A percentile compares a stretch with the other conserved stretches of the same genome.
phyloP scores from a whole-genome alignment of 228 moss, liverwort and hornwort genomes.

The Sphagnum magellanicum region DNA sequence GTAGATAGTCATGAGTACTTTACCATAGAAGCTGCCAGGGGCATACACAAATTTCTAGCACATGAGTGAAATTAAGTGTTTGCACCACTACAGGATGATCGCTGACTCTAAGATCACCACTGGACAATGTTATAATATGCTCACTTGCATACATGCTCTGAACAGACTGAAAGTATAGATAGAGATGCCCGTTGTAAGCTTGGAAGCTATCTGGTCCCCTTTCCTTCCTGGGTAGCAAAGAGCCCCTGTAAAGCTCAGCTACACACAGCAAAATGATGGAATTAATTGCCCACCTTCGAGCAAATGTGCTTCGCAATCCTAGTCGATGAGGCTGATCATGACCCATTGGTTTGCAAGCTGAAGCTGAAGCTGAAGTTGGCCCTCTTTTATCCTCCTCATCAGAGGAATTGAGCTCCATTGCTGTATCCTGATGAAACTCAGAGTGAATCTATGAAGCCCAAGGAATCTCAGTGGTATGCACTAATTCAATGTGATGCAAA shows the following conservation, averaged over 20 bases:
- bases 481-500: neutral
- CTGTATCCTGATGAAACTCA: constrained; percentile 44
- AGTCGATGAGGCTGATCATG: constrained; percentile 17
- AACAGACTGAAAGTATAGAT: neutral
- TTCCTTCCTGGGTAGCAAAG: no score
- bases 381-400: constrained; percentile 47
- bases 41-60: no score
- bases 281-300: constrained; percentile 7
- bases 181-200: no score
- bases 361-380: constrained; percentile 7
- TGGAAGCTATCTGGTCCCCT: no score
- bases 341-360: constrained; percentile 9
- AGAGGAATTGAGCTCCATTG: constrained; percentile 79
- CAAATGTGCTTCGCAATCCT: constrained; percentile 27
- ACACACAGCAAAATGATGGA: neutral
- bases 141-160: neutral
- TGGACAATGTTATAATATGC: neutral
- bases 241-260: no score
- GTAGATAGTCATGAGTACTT: no score
- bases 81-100: neutral
- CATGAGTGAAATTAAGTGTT: no score
- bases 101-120: neutral
- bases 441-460: neutral
- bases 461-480: neutral
- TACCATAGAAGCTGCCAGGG: no score